Evolutionary conservation across 2,329 filamentous ascomycete genomes (phyloP).

Genomic region (Aspergillus bombycis): DNA sequence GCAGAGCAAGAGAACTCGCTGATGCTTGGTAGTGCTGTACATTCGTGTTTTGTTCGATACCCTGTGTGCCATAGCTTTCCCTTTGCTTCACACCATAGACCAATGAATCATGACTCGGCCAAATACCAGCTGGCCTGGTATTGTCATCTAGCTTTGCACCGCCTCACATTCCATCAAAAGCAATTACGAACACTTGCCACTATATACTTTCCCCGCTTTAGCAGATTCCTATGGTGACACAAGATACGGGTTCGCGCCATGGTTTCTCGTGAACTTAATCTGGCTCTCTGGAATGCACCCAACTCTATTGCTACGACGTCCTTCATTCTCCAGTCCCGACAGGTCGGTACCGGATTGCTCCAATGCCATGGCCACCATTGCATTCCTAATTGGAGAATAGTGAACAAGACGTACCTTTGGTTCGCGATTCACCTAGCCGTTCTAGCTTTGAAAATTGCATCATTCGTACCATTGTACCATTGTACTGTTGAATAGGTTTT

Average conservation of each 20-base stretch:
- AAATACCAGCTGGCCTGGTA: slow-evolving; percentile 1
- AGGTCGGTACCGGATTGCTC: background rate
- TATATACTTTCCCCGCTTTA: background rate
- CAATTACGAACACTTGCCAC: background rate
- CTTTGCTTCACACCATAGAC: background rate
- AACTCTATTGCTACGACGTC: slow-evolving; percentile 10
- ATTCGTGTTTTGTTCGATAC: slow-evolving; percentile 3
- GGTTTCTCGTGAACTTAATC: slow-evolving; percentile 2
- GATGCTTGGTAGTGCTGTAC: slow-evolving; percentile 12
- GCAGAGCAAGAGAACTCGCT: slow-evolving; percentile 38
- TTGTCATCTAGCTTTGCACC: background rate
- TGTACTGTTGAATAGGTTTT: background rate
- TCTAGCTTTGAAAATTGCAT: background rate
- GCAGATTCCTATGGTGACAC: slow-evolving; percentile 7
- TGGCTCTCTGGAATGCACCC: slow-evolving; percentile 5
- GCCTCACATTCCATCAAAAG: background rate
- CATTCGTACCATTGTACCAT: background rate
- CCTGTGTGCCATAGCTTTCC: slow-evolving; percentile 3
- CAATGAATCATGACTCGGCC: background rate
- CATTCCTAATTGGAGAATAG: background rate
- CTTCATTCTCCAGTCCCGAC: slow-evolving; percentile 7
- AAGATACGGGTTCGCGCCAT: slow-evolving; percentile 5
- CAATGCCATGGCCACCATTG: slow-evolving; percentile 4
- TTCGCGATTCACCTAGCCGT: background rate
- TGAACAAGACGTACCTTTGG: background rate